Evolutionary conservation across 768 basidiomycete species (phyloP).

Genomic region (Mycena crocata): DNA sequence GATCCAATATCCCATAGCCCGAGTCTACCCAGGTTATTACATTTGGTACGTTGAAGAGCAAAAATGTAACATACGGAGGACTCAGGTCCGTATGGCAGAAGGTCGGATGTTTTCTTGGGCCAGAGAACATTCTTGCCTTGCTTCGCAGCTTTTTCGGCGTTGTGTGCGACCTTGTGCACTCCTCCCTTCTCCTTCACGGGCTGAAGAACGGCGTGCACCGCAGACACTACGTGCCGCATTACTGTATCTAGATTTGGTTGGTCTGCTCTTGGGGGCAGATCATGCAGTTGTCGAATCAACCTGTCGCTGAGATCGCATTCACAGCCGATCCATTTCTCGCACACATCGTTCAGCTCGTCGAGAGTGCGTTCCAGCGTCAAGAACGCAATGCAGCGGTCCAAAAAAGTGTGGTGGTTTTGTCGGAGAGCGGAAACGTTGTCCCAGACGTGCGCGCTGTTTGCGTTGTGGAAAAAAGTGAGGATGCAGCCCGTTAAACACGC

Average conservation of each 20-base stretch:
- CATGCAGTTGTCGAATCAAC: constrained; percentile 3
- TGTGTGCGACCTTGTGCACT: constrained; percentile 11
- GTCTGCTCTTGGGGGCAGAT: not conserved
- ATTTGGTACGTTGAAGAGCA: not conserved
- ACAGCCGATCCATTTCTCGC: not conserved
- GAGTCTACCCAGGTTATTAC: not conserved
- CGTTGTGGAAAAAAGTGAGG: constrained; percentile 12
- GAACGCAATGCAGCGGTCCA: constrained; percentile 7
- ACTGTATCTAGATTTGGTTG: not conserved
- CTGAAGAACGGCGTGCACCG: constrained; percentile 7
- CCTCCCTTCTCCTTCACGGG: constrained; percentile 5
- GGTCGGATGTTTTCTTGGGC: constrained; percentile 8
- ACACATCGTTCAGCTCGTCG: not conserved
- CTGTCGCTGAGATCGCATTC: constrained; percentile 5
- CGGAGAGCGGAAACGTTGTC: not conserved
- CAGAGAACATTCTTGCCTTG: constrained; percentile 10
- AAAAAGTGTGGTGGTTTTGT: not conserved
- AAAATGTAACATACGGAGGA: not conserved
- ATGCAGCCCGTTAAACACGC: constrained; percentile 7
- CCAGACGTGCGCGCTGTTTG: not conserved
- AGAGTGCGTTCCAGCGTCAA: constrained; percentile 13
- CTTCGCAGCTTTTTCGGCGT: constrained; percentile 13
- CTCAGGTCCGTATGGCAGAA: constrained; percentile 6
- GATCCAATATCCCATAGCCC: constrained; percentile 12
- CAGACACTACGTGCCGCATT: constrained; percentile 2